phyloP scores from a whole-genome alignment of 257 asterid genomes.

The Solanum appendiculatum region DNA sequence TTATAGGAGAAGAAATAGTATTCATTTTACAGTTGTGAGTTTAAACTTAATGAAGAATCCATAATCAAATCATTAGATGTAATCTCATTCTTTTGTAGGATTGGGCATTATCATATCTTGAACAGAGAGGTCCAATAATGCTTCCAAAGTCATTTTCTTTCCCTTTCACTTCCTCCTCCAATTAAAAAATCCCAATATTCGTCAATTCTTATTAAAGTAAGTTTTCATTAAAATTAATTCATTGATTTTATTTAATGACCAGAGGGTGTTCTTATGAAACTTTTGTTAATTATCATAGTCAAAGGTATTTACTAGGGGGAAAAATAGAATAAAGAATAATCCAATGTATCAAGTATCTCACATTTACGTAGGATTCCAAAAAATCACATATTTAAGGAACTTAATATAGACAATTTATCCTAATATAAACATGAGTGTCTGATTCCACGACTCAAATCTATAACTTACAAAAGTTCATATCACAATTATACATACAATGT shows the following conservation, averaged over 20 bases:
- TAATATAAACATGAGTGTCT: not conserved
- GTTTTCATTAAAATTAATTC: not conserved
- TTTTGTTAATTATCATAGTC: not conserved
- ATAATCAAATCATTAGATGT: not conserved
- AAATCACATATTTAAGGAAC: rapidly evolving
- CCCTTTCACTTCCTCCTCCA: not conserved
- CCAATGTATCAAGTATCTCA: not conserved
- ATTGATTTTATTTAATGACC: not conserved
- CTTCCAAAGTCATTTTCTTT: not conserved
- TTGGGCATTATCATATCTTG: not conserved
- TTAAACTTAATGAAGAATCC: not conserved
- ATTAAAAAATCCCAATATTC: not conserved
- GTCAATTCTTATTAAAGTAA: not conserved
- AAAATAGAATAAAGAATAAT: not conserved
- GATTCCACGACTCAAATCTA: not conserved
- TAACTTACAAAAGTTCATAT: not conserved
- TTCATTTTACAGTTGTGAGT: not conserved
- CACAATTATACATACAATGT: not conserved
- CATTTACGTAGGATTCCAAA: not conserved
- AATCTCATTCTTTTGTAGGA: not conserved
- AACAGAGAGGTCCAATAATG: not conserved
- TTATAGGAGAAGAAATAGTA: not conserved
- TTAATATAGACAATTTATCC: not conserved
- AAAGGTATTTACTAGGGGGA: not conserved
- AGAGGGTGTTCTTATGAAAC: not conserved